phyloP scores from a whole-genome alignment of 805 yeast species.

The Wickerhamomyces queroliae region DNA sequence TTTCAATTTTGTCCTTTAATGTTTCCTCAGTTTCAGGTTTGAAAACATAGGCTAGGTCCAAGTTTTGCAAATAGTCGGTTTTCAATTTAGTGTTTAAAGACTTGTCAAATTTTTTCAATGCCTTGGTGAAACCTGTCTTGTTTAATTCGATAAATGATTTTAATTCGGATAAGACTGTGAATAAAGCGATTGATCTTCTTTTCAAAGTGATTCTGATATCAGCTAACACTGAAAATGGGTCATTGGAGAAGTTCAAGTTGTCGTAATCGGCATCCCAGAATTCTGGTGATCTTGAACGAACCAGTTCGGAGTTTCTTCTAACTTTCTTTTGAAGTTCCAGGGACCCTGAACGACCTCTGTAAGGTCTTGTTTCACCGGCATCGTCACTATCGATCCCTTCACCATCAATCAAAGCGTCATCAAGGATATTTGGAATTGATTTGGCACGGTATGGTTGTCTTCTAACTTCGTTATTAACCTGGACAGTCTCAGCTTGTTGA shows the following conservation, averaged over 20 bases:
- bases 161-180: slow-evolving; percentile 74
- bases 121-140: slow-evolving; percentile 84
- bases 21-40: slow-evolving; percentile 35
- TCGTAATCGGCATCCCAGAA: slow-evolving; percentile 21
- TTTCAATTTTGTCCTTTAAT: slow-evolving; percentile 50
- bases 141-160: slow-evolving; percentile 81
- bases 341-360: slow-evolving; percentile 20
- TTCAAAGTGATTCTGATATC: slow-evolving; percentile 51
- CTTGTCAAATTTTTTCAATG: slow-evolving; percentile 89
- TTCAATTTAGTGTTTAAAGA: slow-evolving; percentile 59
- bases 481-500: background rate
- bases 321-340: slow-evolving; percentile 13
- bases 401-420: slow-evolving; percentile 26
- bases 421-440: slow-evolving; percentile 13
- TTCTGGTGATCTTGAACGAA: slow-evolving; percentile 19
- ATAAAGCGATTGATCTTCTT: slow-evolving; percentile 58
- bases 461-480: background rate
- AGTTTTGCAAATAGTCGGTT: slow-evolving; percentile 45
- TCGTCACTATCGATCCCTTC: slow-evolving; percentile 10
- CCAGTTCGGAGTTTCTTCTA: slow-evolving; percentile 10
- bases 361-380: slow-evolving; percentile 2
- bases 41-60: slow-evolving; percentile 52
- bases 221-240: slow-evolving; percentile 17
- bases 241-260: slow-evolving; percentile 7
- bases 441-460: background rate